Evolutionary conservation across 2,329 filamentous ascomycete genomes (phyloP), one percentile per base, ranked within the genome.

Genomic region (Colletotrichum salicis): DNA sequence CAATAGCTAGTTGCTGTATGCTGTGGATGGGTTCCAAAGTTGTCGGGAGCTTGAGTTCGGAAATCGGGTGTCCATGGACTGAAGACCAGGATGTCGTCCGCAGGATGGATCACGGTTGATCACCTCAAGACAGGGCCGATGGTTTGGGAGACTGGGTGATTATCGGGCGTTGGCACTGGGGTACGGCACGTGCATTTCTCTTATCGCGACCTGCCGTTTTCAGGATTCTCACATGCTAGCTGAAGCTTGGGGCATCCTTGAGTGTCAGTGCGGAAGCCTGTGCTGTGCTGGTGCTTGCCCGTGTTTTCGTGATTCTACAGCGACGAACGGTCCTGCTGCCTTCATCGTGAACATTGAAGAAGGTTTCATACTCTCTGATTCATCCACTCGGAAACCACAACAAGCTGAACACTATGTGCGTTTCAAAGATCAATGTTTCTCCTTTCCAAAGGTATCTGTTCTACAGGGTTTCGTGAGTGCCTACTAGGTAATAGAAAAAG

Each of bases 211-310:
- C 65, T 19, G 54, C 59, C 65, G 58, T 63, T 71, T 69, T 59
- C 69, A 71, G 69, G 56, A 71, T 71, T 57, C 69, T 71, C 69
- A 71, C 69, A 71, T 71, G 65, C 29, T 37, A 64, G 67, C 31
- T 67, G 31, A 41, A 51, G 57, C 45, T 69, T 65, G 48, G 37
- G 41, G 31, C 45, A 59, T n/a, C 29, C n/a, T 22, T 31, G 29
- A 51, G 19, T 52, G 64, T 63, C 52, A 68, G 52, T 67, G 29
- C 31, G 48, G 33, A 27, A 48, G 31, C 37, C 7, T 37, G 27
- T 31, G 41, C 27, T 11, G 33, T 37, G 22, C 41, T 48, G 41
- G 41, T 22, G 41, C 19, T n/a, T 48, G 41, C 19, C 41, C 41
- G 19, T 48, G 41, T 48, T 48, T 19, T 5, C 41, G 37, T 15